Evolutionary conservation across 495 filamentous ascomycete species (phyloP).

Genomic region (Bathelium albidoporum): DNA sequence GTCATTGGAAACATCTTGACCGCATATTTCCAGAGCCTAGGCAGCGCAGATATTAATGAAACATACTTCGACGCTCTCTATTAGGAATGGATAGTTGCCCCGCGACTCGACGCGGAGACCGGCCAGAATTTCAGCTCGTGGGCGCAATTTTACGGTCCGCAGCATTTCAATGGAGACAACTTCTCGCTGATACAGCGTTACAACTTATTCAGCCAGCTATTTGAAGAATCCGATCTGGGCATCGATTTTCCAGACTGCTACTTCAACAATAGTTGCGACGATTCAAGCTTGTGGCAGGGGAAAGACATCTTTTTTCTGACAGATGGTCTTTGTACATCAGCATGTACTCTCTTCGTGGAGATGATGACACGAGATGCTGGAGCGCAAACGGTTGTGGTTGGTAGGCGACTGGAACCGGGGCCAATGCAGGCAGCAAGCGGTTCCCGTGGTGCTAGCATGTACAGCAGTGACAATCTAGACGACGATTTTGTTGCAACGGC

Average conservation of each 20-base stretch:
- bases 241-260: constrained; percentile 31
- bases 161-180: constrained; percentile 31
- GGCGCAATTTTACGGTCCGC: constrained; percentile 43
- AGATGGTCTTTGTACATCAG: constrained; percentile 41
- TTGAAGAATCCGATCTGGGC: constrained; percentile 13
- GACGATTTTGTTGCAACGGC: neutral
- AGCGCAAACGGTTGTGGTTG: constrained; percentile 39
- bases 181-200: constrained; percentile 40
- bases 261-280: constrained; percentile 9
- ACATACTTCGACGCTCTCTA: constrained; percentile 3
- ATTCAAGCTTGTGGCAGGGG: constrained; percentile 33
- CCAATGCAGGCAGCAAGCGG: constrained; percentile 30
- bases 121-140: constrained; percentile 41
- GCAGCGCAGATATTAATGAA: neutral
- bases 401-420: constrained; percentile 34
- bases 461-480: constrained; percentile 6
- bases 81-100: constrained; percentile 35
- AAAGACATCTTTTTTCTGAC: constrained; percentile 44
- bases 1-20: constrained; percentile 37
- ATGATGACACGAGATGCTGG: constrained; percentile 40
- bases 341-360: constrained; percentile 45
- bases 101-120: constrained; percentile 36
- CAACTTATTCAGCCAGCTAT: constrained; percentile 34
- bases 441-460: constrained; percentile 17
- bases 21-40: constrained; percentile 24